phyloP scores from a whole-genome alignment of 2,329 filamentous ascomycete genomes.

The Nemania sp. region DNA sequence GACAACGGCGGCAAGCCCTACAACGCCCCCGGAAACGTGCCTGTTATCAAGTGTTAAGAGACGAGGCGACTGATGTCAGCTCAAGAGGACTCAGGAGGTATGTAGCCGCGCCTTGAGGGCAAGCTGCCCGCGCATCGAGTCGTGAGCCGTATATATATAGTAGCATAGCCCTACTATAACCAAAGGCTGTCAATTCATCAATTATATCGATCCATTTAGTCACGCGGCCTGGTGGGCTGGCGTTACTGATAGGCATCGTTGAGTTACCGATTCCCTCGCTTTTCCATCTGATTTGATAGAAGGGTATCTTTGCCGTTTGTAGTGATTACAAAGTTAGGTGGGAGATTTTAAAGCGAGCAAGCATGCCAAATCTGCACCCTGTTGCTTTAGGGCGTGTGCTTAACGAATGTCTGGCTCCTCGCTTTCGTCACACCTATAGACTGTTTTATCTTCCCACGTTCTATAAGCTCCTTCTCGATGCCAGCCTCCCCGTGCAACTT shows the following conservation, averaged over 20 bases:
- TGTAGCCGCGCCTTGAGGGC: background rate
- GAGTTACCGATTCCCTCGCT: background rate
- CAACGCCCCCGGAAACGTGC: constrained; percentile 43
- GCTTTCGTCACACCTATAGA: too few relatives aligned
- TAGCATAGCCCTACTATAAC: background rate
- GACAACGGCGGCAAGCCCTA: constrained; percentile 50
- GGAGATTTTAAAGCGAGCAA: background rate
- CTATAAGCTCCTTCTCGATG: background rate
- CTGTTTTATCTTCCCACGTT: background rate
- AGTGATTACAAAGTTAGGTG: background rate
- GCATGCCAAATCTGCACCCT: background rate
- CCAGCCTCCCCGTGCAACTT: constrained; percentile 1
- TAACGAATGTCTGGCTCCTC: background rate
- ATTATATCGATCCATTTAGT: background rate
- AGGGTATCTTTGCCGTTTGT: background rate
- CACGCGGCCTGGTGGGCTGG: background rate
- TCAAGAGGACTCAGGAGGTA: background rate
- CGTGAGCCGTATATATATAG: background rate
- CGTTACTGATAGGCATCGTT: background rate
- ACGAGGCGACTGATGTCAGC: background rate
- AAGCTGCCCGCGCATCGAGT: background rate
- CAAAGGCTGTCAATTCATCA: background rate
- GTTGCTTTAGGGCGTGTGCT: constrained; percentile 8
- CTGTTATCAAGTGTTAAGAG: constrained; percentile 36
- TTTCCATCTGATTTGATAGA: background rate